Evolutionary conservation across 257 asterid species (phyloP), one percentile per base, ranked within the genome.

Genomic region (Solanum acaule): DNA sequence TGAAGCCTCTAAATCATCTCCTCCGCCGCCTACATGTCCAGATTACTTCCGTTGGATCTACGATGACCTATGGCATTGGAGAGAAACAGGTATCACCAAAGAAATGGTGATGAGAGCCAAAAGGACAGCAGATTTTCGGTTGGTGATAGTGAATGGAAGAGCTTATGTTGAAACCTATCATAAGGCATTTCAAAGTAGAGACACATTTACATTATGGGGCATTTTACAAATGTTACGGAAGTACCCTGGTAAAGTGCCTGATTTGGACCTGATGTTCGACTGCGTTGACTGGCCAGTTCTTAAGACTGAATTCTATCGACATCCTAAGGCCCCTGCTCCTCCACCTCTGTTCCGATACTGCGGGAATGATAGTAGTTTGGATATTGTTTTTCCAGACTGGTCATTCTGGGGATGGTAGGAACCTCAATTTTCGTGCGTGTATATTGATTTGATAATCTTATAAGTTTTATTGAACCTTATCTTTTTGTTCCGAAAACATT

Each of bases 351-450:
- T 92, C 84, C 89, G 93, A 4, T 92, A 89, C 59, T 92, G 94
- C 46, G 90, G 90, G 33, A 89, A 87, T 84, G 88, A 90, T 68
- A 10, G 81, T 16, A 91, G 90, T 12, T 90, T 91, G 83, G 94
- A 92, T 87, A 91, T 92, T 90, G 94, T 89, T 52, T 92, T 92
- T 77, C 94, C 94, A 9, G 94, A 92, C 34, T 92, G 94, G 94
- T 91, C 94, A 3, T 92, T 90, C 84, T 92, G 94, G 94, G 94
- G 94, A 78, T 92, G 94, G 93, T 92, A 91, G 4, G 77, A 13
- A 15, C 37, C 73, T 33, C 6, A 20, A 1, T 46, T 81, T 27
- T 72, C 29, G 31, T 23, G 42, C 44, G 31, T 82, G 42, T 12
- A 18, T 27, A 44, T 44, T 27, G 29, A 82, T 46, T 46, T 82